A percentile compares a stretch with the other conserved stretches of the same genome.
Conservation (phyloP, 1,284 basidiomycete genomes). For the Ceratobasidium sp. region DNA sequence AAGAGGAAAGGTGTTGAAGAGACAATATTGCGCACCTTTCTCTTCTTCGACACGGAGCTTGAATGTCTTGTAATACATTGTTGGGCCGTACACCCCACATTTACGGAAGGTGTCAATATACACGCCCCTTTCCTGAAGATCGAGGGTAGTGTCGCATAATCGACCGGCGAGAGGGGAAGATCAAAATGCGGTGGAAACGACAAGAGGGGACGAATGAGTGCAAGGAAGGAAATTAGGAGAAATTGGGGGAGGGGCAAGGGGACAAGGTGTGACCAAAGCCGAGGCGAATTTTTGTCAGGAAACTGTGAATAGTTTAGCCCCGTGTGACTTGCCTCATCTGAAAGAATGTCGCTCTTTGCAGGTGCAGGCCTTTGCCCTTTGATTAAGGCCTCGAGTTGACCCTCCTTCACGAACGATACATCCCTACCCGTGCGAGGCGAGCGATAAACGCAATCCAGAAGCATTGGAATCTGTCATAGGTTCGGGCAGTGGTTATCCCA, state of each 20-base stretch:
- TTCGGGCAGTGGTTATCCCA: neutral
- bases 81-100: conserved; percentile 66
- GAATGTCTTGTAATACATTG: conserved; percentile 73
- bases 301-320: neutral
- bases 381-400: conserved; percentile 27
- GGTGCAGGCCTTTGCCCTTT: conserved; percentile 15
- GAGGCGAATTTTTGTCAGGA: neutral
- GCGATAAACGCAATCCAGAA: conserved; percentile 15
- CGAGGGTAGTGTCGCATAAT: conserved; percentile 53
- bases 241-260: neutral
- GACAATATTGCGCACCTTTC: conserved; percentile 52
- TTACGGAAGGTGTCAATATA: conserved; percentile 43
- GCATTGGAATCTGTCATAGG: neutral
- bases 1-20: neutral
- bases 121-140: conserved; percentile 46
- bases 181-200: neutral
- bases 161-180: conserved; percentile 46
- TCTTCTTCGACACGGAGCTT: conserved; percentile 68
- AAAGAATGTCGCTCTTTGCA: conserved; percentile 28
- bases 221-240: neutral
- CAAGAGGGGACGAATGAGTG: conserved; percentile 17
- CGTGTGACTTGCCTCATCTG: conserved; percentile 25
- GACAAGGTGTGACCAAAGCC: conserved; percentile 1
- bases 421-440: conserved; percentile 9
- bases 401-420: conserved; percentile 18